These are phyloP conservation scores for Teunomyces funiuensis DNA, from an alignment of 805 yeast genomes.

Conservation along the genomic window DNA sequence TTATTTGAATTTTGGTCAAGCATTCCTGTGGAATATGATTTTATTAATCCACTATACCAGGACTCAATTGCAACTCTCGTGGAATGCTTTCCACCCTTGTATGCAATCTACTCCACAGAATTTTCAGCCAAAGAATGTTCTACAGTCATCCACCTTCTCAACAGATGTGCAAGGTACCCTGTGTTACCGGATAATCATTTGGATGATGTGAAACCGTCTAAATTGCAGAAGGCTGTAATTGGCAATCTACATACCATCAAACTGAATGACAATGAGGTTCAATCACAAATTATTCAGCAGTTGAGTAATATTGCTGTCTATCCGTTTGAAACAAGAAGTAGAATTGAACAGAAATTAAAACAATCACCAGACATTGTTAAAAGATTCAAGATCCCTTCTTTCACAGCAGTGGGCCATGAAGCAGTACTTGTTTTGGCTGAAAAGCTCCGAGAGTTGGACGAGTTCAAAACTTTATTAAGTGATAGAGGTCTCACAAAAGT, in stretches of 20 bases:
- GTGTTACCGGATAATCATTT: slow-evolving; percentile 56
- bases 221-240: slow-evolving; percentile 61
- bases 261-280: slow-evolving; percentile 31
- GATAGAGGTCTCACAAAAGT: slow-evolving; percentile 49
- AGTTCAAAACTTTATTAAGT: slow-evolving; percentile 36
- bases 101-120: slow-evolving; percentile 31
- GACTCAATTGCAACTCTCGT: slow-evolving; percentile 59
- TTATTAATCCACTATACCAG: slow-evolving; percentile 51
- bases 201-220: slow-evolving; percentile 55
- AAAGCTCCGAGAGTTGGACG: slow-evolving; percentile 31
- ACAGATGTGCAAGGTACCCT: slow-evolving; percentile 70
- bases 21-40: slow-evolving; percentile 41
- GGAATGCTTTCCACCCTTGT: slow-evolving; percentile 51
- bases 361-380: slow-evolving; percentile 42
- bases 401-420: slow-evolving; percentile 55
- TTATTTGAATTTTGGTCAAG: slow-evolving; percentile 53
- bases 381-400: slow-evolving; percentile 56
- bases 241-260: slow-evolving; percentile 41
- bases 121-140: slow-evolving; percentile 41
- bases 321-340: slow-evolving; percentile 60
- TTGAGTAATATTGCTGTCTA: slow-evolving; percentile 51
- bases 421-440: slow-evolving; percentile 43
- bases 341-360: slow-evolving; percentile 55
- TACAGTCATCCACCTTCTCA: slow-evolving; percentile 56
- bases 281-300: slow-evolving; percentile 51